Evolutionary conservation across 1,284 basidiomycete genomes (phyloP).

Genomic region (Porphyrellus sp.): DNA sequence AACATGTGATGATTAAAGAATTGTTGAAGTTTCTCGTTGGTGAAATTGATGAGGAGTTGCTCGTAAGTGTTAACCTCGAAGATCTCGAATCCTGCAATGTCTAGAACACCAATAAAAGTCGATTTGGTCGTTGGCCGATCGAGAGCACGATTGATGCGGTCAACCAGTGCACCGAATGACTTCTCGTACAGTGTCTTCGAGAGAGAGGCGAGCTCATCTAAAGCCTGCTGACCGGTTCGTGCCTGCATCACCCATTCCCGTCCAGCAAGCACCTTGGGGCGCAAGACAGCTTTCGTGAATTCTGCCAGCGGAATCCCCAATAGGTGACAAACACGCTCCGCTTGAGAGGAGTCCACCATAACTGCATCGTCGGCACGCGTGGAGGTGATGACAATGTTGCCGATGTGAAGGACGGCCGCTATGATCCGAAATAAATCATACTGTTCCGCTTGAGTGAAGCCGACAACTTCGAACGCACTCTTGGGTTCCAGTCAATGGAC

Average conservation of each 20-base stretch:
- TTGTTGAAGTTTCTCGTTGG: conserved; percentile 95
- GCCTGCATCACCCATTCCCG: conserved; percentile 97
- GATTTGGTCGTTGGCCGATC: conserved; percentile 91
- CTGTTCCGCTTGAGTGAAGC: conserved; percentile 84
- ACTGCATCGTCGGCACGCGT: conserved; percentile 87
- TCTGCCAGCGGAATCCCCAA: conserved; percentile 90
- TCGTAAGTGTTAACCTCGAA: conserved; percentile 91
- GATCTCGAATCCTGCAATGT: conserved; percentile 99
- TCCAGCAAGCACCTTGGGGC: conserved; percentile 90
- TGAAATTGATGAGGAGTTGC: conserved; percentile 98
- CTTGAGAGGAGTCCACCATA: conserved; percentile 78
- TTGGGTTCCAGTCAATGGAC: conserved; percentile 32
- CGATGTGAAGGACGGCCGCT: conserved; percentile 92
- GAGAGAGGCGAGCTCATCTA: conserved; percentile 89
- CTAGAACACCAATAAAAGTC: conserved; percentile 96
- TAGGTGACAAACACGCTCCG: conserved; percentile 90
- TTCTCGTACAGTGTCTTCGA: conserved; percentile 99
- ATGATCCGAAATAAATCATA: conserved; percentile 93
- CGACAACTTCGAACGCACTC: conserved; percentile 82
- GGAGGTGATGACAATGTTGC: conserved; percentile 85
- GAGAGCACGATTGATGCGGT: conserved; percentile 91
- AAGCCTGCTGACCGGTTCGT: conserved; percentile 86
- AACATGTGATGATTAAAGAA: conserved; percentile 99
- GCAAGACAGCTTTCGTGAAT: conserved; percentile 84
- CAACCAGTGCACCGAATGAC: conserved; percentile 90